Conservation (phyloP, 2,329 filamentous ascomycete genomes). For the Nothophoma quercina region DNA sequence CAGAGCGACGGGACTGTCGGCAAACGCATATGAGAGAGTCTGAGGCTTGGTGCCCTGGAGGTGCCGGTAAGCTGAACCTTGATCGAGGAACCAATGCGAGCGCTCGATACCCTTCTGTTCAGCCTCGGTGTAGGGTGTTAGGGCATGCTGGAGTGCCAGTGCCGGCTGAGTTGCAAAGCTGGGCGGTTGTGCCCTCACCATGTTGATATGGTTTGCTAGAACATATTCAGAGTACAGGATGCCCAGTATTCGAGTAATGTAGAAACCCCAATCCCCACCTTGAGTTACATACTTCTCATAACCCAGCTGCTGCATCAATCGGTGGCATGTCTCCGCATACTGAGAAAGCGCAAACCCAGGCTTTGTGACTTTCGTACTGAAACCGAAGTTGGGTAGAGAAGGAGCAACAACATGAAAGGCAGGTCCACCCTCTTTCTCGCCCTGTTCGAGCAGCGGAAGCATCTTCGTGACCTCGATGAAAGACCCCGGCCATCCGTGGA, state of each 20-base stretch:
- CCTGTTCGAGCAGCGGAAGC: slow-evolving; percentile 54
- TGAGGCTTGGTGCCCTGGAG: slow-evolving; percentile 74
- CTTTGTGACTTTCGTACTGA: slow-evolving; percentile 59
- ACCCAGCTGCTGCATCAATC: slow-evolving; percentile 72
- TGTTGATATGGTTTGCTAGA: slow-evolving; percentile 70
- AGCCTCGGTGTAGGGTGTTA: slow-evolving; percentile 61
- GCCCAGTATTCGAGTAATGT: slow-evolving; percentile 69
- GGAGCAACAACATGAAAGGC: slow-evolving; percentile 63
- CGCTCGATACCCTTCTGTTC: slow-evolving; percentile 64
- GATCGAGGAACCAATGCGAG: slow-evolving; percentile 62
- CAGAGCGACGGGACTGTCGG: slow-evolving; percentile 73
- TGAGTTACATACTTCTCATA: slow-evolving; percentile 66
- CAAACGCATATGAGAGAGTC: slow-evolving; percentile 73
- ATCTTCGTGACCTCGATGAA: slow-evolving; percentile 73
- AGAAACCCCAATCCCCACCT: slow-evolving; percentile 76
- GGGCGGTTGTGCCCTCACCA: slow-evolving; percentile 55
- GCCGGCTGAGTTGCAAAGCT: slow-evolving; percentile 60
- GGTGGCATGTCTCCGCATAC: slow-evolving; percentile 71
- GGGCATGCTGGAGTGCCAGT: slow-evolving; percentile 63
- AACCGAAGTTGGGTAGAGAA: slow-evolving; percentile 65
- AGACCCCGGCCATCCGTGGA: slow-evolving; percentile 75
- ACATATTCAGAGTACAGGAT: slow-evolving; percentile 65
- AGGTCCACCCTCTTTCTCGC: slow-evolving; percentile 48
- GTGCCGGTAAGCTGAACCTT: slow-evolving; percentile 67
- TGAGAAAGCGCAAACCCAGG: slow-evolving; percentile 66